phyloP scores from a whole-genome alignment of 257 asterid species.

The Anisodus tanguticus region DNA sequence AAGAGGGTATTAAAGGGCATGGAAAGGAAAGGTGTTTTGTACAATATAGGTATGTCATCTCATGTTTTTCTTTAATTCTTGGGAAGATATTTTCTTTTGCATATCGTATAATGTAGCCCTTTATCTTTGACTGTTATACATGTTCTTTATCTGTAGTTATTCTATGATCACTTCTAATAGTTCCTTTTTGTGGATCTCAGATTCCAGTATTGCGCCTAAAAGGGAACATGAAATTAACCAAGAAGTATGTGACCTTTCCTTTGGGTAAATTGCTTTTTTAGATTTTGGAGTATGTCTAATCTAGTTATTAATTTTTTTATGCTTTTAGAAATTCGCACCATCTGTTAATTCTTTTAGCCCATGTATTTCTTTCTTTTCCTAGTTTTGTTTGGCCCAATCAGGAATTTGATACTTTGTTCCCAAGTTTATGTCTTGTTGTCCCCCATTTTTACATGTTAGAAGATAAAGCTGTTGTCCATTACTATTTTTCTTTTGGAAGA shows the following conservation, averaged over 20 bases:
- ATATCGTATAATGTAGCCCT: background rate
- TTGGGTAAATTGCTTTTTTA: slow-evolving; percentile 4
- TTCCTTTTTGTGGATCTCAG: slow-evolving; percentile 27
- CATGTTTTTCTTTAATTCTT: background rate
- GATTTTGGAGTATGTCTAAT: background rate
- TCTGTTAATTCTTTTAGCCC: background rate
- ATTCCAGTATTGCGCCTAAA: slow-evolving; percentile 25
- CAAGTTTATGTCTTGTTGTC: background rate
- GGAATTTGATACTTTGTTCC: background rate
- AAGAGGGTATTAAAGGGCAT: slow-evolving; percentile 56
- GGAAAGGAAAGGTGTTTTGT: slow-evolving; percentile 57
- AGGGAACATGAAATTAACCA: slow-evolving; percentile 26
- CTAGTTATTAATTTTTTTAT: background rate
- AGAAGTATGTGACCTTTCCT: slow-evolving; percentile 34
- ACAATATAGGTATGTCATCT: slow-evolving; percentile 55
- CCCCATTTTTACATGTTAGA: background rate
- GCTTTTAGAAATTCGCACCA: background rate
- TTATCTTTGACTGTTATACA: background rate
- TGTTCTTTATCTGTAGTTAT: background rate
- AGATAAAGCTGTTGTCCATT: slow-evolving; percentile 3
- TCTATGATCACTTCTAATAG: slow-evolving; percentile 19
- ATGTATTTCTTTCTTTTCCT: slow-evolving; percentile 3
- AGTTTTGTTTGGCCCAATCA: slow-evolving; percentile 11
- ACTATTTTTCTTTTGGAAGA: slow-evolving; percentile 16
- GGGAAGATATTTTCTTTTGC: background rate